Evolutionary conservation across 75 land plant genomes (phyloP).

Genomic region (Selaginella tamariscina): DNA sequence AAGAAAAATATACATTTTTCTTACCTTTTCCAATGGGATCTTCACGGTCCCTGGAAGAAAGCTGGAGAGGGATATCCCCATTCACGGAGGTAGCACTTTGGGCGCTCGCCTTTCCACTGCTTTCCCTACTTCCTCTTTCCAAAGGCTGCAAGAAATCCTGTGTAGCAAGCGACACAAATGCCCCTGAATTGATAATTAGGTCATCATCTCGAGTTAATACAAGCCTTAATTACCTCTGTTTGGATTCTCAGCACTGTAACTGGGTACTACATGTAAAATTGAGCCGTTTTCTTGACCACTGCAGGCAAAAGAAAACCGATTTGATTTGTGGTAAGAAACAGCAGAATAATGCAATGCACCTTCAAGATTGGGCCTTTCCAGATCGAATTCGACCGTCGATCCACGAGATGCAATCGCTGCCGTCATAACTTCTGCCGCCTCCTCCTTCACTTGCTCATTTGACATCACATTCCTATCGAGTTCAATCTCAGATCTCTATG

Average conservation of each 20-base stretch:
- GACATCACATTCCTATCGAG: background rate
- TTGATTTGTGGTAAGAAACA: background rate
- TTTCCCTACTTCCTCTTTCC: conserved; percentile 20
- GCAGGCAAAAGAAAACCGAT: background rate
- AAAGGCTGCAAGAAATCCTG: conserved; percentile 29
- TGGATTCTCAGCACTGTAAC: background rate
- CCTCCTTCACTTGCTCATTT: too few relatives aligned
- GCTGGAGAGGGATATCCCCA: background rate
- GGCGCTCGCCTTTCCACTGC: background rate
- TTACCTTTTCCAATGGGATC: too few relatives aligned
- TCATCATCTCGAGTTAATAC: too few relatives aligned
- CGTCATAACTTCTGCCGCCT: too few relatives aligned
- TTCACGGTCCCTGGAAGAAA: background rate
- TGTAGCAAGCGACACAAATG: conserved; percentile 12
- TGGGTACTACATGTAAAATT: background rate
- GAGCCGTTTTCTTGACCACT: background rate
- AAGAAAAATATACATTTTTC: background rate
- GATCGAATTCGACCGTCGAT: too few relatives aligned
- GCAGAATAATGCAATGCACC: background rate
- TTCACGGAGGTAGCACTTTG: background rate
- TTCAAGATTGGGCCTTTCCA: background rate
- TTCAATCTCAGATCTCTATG: background rate
- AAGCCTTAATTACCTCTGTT: background rate
- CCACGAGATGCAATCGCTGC: too few relatives aligned
- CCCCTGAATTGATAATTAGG: background rate